Base-by-base conservation (phyloP, 176 grass and related monocot genomes). In the Carex pumila region DNA sequence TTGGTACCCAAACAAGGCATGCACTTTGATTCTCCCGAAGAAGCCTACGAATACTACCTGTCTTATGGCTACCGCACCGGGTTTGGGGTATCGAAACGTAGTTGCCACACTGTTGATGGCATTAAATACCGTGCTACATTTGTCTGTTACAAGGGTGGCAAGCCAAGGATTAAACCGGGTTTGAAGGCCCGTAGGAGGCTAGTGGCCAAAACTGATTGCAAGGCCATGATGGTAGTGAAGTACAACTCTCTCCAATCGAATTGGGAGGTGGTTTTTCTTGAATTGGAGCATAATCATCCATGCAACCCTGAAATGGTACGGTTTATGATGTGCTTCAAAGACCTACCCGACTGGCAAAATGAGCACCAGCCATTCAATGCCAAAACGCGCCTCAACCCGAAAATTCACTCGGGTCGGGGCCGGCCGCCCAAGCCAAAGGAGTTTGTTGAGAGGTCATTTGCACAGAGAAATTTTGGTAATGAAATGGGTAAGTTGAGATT, bases 41-140 rank as follows among this genome's bases (percentile, higher is more conserved):
- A 97, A 77, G 94, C 94, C n/a, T 97, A 93, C 11, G 61, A 85
- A n/a, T 89, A 91, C 82, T 97, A 97, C 84, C 92, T 90, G 72
- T 81, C 91, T 25, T 91, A 91, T 19, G 94, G 89, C 34, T 97
- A 93, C 87, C 91, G 89, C 21, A 90, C 82, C 3, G 91, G 94
- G 0, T 97, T 93, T 62, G 87, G 89, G 4, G 91, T 88, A 7
- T 90, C 91, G 25, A 88, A 90, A 79, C 89, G 94, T 30, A 93
- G 91, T 43, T 93, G 91, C 81, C 94, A 93, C 87, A 94, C 92
- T 72, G 91, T 90, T 4, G 94, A 93, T 50, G 94, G 94, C 19
- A 85, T 87, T 37, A 91, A 90, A 41, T 93, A 93, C 88, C 89
- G 94, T 81, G 92, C 94, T 47, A 97, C 91, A 12, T 97, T 97